phyloP scores from a whole-genome alignment of 331 rosid genomes.

The Acacia pycnantha region DNA sequence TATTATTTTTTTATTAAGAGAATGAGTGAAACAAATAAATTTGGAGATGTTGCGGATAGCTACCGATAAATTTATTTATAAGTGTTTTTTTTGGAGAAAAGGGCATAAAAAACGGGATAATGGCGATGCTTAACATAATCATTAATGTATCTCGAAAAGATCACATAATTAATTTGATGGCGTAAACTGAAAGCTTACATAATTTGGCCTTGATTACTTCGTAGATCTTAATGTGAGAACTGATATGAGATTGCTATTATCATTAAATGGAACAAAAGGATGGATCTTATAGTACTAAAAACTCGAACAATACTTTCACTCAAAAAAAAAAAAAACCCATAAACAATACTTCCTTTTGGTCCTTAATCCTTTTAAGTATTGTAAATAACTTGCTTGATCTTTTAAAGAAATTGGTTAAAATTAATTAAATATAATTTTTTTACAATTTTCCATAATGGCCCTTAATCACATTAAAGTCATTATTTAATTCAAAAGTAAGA shows the following conservation, averaged over 20 bases:
- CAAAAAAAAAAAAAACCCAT: no score
- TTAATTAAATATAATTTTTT: no score
- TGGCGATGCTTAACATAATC: not conserved
- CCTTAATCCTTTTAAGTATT: no score
- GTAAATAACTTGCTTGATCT: no score
- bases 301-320: no score
- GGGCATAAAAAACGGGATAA: not conserved
- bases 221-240: not conserved
- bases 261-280: not conserved
- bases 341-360: no score
- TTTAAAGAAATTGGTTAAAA: no score
- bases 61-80: not conserved
- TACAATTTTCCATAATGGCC: no score
- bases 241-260: not conserved
- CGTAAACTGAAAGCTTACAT: not conserved
- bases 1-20: not conserved
- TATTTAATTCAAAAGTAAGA: no score
- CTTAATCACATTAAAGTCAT: no score
- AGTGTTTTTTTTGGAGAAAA: not conserved
- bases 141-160: not conserved
- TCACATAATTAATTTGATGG: not conserved
- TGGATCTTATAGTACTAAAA: no score
- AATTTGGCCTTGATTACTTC: not conserved
- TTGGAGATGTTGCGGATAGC: not conserved
- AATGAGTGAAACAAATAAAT: not conserved